A percentile compares a stretch with the other conserved stretches of the same genome.
phyloP scores from a whole-genome alignment of 345 rosid genomes.

The Iberis pinnata region DNA sequence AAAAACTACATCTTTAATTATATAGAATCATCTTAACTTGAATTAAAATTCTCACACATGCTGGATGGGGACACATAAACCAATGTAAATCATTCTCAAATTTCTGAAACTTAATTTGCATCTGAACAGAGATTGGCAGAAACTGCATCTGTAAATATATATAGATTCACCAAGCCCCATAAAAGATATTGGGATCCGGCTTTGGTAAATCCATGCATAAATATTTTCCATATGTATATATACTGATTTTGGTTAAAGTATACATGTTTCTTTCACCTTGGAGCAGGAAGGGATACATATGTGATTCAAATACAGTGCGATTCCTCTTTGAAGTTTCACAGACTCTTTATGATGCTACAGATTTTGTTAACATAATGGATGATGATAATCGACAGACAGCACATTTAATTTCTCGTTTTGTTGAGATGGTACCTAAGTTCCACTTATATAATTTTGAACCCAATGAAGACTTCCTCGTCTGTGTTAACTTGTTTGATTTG shows the following conservation, averaged over 20 bases:
- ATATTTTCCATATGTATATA: neutral
- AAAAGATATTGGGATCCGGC: conserved; percentile 12
- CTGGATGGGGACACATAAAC: neutral
- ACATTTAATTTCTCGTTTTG: conserved; percentile 61
- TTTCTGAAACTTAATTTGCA: neutral
- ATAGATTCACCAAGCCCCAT: neutral
- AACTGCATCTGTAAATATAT: neutral
- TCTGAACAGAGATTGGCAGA: neutral
- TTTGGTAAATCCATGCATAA: neutral
- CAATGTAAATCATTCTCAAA: neutral
- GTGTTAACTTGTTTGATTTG: conserved; percentile 7
- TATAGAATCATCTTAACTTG: conserved; percentile 1
- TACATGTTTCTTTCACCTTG: conserved; percentile 19
- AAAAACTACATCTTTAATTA: neutral
- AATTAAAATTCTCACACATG: neutral
- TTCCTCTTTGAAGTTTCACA: conserved; percentile 71
- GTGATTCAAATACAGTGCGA: conserved; percentile 53
- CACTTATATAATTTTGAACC: conserved; percentile 5
- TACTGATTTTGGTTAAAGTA: conserved; percentile 1
- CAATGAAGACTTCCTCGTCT: conserved; percentile 19
- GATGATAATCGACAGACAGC: conserved; percentile 60
- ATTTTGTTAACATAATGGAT: conserved; percentile 49
- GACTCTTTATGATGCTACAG: conserved; percentile 55
- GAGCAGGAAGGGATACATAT: conserved; percentile 52
- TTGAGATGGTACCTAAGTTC: conserved; percentile 48